Percentiles rank a stretch among this genome's conserved stretches.
These are phyloP conservation scores for Neofusicoccum laricinum DNA, from an alignment of 2,329 filamentous ascomycete genomes.

Conservation along the genomic window DNA sequence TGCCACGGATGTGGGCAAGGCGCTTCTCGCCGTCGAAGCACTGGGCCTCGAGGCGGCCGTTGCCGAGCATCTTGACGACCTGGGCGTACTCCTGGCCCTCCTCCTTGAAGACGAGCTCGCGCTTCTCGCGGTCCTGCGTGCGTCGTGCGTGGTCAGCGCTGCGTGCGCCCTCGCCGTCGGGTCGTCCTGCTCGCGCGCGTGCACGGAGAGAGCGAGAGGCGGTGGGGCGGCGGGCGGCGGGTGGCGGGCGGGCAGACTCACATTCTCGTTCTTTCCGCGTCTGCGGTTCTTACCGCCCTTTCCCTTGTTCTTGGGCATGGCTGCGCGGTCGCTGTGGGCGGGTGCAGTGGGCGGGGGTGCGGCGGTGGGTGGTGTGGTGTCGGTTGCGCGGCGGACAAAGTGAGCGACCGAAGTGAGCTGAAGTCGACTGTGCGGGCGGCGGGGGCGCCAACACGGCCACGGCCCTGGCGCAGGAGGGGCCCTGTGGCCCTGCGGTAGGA, in stretches of 20 bases:
- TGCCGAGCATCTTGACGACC: constrained; percentile 93
- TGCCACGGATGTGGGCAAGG: constrained; percentile 83
- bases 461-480: not conserved
- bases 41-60: constrained; percentile 86
- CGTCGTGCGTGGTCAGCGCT: not conserved
- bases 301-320: constrained; percentile 26
- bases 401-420: not conserved
- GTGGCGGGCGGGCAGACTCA: not conserved
- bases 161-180: not conserved
- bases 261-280: constrained; percentile 89
- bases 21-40: constrained; percentile 95
- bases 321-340: not conserved
- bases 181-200: too few species aligned
- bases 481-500: not conserved
- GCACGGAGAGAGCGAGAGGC: not conserved
- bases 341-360: constrained; percentile 9
- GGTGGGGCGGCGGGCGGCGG: not conserved
- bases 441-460: not conserved
- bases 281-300: constrained; percentile 97
- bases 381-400: not conserved
- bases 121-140: constrained; percentile 82
- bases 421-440: not conserved
- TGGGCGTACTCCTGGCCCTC: constrained; percentile 91
- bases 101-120: constrained; percentile 97
- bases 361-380: not conserved